These are phyloP conservation scores for Ceratobasidium papillatum DNA, from an alignment of 1,284 basidiomycete species.

Conservation along the genomic window DNA sequence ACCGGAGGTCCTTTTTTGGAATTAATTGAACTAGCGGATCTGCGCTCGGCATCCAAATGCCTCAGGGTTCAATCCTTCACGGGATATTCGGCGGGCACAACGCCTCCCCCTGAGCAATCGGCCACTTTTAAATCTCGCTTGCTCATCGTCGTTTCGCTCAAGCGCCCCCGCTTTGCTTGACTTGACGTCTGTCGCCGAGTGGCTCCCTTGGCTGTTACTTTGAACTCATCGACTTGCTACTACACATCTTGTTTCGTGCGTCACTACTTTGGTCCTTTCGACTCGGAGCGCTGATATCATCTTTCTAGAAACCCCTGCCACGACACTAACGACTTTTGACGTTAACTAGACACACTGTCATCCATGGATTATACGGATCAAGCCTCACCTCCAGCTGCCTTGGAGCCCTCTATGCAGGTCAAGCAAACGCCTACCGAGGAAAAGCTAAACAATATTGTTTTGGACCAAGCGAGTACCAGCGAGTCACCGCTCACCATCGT, in stretches of 20 bases:
- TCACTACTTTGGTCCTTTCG: background rate
- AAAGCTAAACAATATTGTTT: background rate
- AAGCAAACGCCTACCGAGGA: background rate
- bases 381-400: background rate
- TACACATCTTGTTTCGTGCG: slow-evolving; percentile 10
- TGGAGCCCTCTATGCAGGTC: background rate
- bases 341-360: background rate
- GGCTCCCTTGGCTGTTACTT: background rate
- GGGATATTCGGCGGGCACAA: background rate
- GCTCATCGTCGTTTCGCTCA: background rate
- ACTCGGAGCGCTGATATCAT: background rate
- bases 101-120: background rate
- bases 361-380: slow-evolving; percentile 10
- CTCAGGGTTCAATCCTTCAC: background rate
- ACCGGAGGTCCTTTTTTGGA: background rate
- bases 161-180: background rate
- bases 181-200: background rate
- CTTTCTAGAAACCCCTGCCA: background rate
- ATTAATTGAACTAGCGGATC: background rate
- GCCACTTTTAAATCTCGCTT: background rate
- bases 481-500: background rate
- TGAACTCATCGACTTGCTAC: too few species aligned
- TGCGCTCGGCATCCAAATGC: background rate
- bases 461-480: background rate
- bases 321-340: background rate